Conservation (phyloP, 495 filamentous ascomycete species). For the Penicillium robsamsonii region DNA sequence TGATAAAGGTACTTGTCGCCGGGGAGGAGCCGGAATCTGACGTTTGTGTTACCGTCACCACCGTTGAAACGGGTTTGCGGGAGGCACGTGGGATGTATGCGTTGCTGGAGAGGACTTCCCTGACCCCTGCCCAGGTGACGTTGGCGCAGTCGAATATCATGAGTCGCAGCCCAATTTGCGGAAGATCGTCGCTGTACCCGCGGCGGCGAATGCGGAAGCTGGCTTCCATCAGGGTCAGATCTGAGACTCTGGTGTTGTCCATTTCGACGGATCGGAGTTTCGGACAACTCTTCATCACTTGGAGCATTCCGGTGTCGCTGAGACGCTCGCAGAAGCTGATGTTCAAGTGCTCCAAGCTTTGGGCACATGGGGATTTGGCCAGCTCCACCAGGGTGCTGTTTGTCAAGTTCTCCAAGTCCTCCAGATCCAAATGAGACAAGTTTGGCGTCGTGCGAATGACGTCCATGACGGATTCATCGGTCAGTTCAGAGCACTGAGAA, state of each 20-base stretch:
- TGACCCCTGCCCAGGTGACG: slow-evolving; percentile 90
- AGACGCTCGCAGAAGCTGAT: slow-evolving; percentile 87
- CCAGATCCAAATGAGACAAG: slow-evolving; percentile 85
- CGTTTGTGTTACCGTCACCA: slow-evolving; percentile 31
- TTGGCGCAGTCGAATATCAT: slow-evolving; percentile 87
- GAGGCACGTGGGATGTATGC: slow-evolving; percentile 54
- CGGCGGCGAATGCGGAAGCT: slow-evolving; percentile 70
- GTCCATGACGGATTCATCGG: slow-evolving; percentile 67
- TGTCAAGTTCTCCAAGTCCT: slow-evolving; percentile 76
- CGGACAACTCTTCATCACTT: slow-evolving; percentile 71
- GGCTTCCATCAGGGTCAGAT: slow-evolving; percentile 85
- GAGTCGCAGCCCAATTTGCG: slow-evolving; percentile 65
- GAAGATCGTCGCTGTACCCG: slow-evolving; percentile 50
- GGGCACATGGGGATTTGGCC: slow-evolving; percentile 69
- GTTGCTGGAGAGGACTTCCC: slow-evolving; percentile 82
- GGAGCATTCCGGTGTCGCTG: slow-evolving; percentile 81
- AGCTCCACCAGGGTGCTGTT: slow-evolving; percentile 70
- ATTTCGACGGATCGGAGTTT: slow-evolving; percentile 71
- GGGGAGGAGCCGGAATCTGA: slow-evolving; percentile 30
- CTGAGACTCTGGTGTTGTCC: slow-evolving; percentile 91
- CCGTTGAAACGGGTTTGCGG: slow-evolving; percentile 29
- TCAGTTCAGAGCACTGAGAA: slow-evolving; percentile 65
- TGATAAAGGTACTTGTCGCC: slow-evolving; percentile 29
- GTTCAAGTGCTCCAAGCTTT: slow-evolving; percentile 71
- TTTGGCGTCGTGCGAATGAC: slow-evolving; percentile 71